Base-by-base conservation (phyloP, 2,329 filamentous ascomycete species). In the Penicillium brevicompactum region DNA sequence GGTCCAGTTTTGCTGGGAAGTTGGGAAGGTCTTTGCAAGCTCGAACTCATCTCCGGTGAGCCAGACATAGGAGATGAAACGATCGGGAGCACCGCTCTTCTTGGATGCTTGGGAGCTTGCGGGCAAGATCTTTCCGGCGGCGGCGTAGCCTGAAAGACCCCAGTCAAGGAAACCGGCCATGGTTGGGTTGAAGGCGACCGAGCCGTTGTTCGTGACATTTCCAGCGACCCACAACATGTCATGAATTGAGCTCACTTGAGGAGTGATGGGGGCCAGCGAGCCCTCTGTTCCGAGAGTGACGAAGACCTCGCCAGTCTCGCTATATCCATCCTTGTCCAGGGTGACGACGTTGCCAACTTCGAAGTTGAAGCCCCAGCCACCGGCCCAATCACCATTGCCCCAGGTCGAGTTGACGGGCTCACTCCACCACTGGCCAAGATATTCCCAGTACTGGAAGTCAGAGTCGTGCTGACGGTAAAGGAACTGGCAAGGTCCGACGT, bases 81-180 rank as follows among this genome's bases (percentile, higher is more conserved):
- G 60, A 42, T 59, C 60, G 0, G 60, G 56, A 1, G 58, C 61
- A 27, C 58, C 54, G 37, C 60, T 61, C 18, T 56, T 49, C n/a
- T 16, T n/a, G 14, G 60, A 54, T 5, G 60, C 51, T 14, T 56
- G 46, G 14, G 58, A 62, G 11, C 40, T 59, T 0, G 55, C 40
- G 2, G 61, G 60, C 10, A 64, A 31, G 21, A 64, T 30, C 41
- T 63, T 63, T 5, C 61, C 61, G 4, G 61, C 53, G n/a, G 49
- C 61, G 2, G 61, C 59, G 21, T 63, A 63, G 2, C 49, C 53
- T 8, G 55, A 58, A n/a, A 50, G 11, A 3, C 61, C 61, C 59
- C 61, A 63, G 47, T 63, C 61, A 24, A 63, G 53, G 7, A 59
- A 56, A 51, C 61, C 61, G 4, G 54, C 61, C 61, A 63, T 63